Conservation (phyloP, 352 stramenopile genomes). For the Phytophthora parvispora region DNA sequence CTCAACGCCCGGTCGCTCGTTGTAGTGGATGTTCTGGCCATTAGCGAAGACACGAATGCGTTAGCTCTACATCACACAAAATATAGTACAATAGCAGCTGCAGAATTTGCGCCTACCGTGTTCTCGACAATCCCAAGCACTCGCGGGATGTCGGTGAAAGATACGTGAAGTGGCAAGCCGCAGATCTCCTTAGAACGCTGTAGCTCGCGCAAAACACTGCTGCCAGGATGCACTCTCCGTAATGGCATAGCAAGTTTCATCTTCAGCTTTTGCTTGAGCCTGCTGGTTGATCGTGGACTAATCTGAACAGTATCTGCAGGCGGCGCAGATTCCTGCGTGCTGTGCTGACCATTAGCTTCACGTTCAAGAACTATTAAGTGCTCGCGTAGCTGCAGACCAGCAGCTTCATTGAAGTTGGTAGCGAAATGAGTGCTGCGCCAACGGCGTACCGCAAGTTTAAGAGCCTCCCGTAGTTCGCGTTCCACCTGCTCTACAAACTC, state of each 20-base stretch:
- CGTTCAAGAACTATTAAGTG: constrained; percentile 82
- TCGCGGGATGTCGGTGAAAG: constrained; percentile 88
- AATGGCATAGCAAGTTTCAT: constrained; percentile 31
- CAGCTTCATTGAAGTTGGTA: constrained; percentile 91
- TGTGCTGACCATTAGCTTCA: constrained; percentile 21
- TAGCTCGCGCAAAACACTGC: constrained; percentile 37
- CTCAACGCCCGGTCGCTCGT: constrained; percentile 84
- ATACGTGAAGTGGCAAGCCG: constrained; percentile 88
- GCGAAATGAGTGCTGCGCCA: constrained; percentile 89
- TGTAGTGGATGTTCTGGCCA: constrained; percentile 91
- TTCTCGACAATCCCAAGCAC: constrained; percentile 88
- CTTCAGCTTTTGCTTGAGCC: constrained; percentile 32
- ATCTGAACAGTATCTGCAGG: constrained; percentile 7
- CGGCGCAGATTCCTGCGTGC: not conserved
- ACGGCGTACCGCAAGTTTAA: constrained; percentile 90
- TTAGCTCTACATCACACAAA: constrained; percentile 21
- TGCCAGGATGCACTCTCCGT: constrained; percentile 12
- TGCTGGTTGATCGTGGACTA: constrained; percentile 21
- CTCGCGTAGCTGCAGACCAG: constrained; percentile 78
- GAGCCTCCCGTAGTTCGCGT: constrained; percentile 75
- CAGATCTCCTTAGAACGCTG: constrained; percentile 64
- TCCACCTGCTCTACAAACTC: constrained; percentile 80
- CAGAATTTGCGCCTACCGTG: constrained; percentile 59
- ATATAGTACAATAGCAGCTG: constrained; percentile 25
- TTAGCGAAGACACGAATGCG: constrained; percentile 5